Percentiles rank a stretch among this genome's conserved stretches.
These are phyloP conservation scores for Combretum micranthum DNA, from an alignment of 345 rosid species.

Conservation along the genomic window DNA sequence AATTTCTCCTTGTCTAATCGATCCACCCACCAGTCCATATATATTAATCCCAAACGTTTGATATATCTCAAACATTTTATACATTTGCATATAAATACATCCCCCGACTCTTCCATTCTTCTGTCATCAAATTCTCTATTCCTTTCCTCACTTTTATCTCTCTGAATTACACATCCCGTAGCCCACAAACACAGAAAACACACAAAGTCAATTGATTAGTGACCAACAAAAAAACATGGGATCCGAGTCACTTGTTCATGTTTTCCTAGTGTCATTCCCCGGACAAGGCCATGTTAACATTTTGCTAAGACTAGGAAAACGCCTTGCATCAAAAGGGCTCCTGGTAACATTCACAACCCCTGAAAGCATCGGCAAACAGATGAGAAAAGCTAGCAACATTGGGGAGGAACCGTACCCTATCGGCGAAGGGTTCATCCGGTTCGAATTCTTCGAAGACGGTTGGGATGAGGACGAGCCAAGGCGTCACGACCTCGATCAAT, in stretches of 20 bases:
- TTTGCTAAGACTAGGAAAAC: constrained; percentile 30
- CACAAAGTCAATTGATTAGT: too few relatives aligned
- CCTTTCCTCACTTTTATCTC: too few relatives aligned
- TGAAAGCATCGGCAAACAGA: constrained; percentile 22
- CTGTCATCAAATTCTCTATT: too few relatives aligned
- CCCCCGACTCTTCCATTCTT: too few relatives aligned
- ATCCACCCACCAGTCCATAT: too few relatives aligned
- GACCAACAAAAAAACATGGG: constrained; percentile 3
- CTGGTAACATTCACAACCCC: constrained; percentile 32
- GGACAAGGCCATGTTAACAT: constrained; percentile 45
- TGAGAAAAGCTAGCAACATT: constrained; percentile 19
- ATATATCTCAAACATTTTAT: too few relatives aligned
- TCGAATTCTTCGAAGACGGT: constrained; percentile 69
- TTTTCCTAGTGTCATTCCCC: constrained; percentile 28
- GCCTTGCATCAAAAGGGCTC: constrained; percentile 28
- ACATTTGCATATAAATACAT: too few relatives aligned
- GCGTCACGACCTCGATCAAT: constrained; percentile 28
- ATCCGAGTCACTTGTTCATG: constrained; percentile 19
- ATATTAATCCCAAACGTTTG: too few relatives aligned
- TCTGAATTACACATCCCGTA: too few relatives aligned
- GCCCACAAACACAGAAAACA: too few relatives aligned
- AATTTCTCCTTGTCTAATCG: too few relatives aligned
- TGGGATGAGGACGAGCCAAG: constrained; percentile 41
- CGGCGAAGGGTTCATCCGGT: constrained; percentile 57
- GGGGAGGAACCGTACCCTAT: constrained; percentile 33